Base-by-base conservation (phyloP, 73 alveolate species). In the Strombidium stylifer region DNA sequence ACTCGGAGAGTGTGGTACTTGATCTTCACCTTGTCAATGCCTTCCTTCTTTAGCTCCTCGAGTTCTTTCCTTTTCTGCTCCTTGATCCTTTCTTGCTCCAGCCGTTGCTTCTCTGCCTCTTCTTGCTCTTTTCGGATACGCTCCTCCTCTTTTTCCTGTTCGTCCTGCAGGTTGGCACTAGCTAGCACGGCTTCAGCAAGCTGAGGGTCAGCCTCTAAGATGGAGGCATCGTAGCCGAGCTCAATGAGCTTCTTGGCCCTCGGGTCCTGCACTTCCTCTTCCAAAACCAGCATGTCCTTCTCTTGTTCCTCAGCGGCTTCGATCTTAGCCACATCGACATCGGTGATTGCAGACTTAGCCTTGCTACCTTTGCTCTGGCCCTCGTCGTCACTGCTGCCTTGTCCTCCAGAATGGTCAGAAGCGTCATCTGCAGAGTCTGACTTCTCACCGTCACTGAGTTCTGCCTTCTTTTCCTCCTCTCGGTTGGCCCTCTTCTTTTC, bases 151-250 rank as follows among this genome's bases (percentile, higher is more conserved):
- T 12, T 49, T 34, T 64, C 40, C 16, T 45, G 20, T 54, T 64
- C 65, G 27, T 64, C 65, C 54, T 64, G 53, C n/a, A 53, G 45
- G 53, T 24, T 64, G 64, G 45, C 32, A 8, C 49, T 12, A 18
- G 41, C 78, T 14, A 64, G 35, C 41, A 64, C 41, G 0, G 78
- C 78, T 28, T 46, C 53, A 2, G 35, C 32, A 15, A 64, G 54
- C 19, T 46, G 66, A 14, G 78, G 78, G 55, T 64, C 78, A 19
- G 25, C 23, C 20, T 64, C 78, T 1, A 64, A 18, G 66, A 44
- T 16, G n/a, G 19, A 42, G 16, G 78, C 42, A 24, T 64, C 78
- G 54, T 40, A 40, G 3, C 78, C 78, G 53, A 46, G 41, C 23
- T 64, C 78, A 49, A 64, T n/a, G 14, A 64, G 52, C 37, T 64